phyloP scores from a whole-genome alignment of 176 grass and related monocot species.

The Oryza glumipatula region DNA sequence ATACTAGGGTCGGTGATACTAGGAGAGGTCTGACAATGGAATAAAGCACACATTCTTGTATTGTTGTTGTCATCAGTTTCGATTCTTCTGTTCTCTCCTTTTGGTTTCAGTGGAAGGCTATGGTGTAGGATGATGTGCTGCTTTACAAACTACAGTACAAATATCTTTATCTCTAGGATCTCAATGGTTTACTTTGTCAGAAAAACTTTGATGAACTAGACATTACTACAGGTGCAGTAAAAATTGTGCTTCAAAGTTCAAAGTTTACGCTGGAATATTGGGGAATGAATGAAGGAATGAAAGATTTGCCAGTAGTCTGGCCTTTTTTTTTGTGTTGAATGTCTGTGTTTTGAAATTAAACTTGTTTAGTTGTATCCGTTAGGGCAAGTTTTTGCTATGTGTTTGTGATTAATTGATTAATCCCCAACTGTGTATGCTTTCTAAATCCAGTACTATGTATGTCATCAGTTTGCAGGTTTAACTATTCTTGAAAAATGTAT shows the following conservation, averaged over 20 bases:
- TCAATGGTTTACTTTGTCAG: background rate
- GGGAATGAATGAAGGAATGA: background rate
- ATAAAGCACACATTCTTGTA: constrained; percentile 38
- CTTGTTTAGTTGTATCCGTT: no score
- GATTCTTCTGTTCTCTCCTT: constrained; percentile 37
- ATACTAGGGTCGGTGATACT: constrained; percentile 12
- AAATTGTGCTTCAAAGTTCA: background rate
- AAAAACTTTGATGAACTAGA: background rate
- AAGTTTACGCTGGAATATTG: no score
- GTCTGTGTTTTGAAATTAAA: no score
- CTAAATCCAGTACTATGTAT: no score
- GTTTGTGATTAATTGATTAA: no score
- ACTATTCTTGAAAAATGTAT: no score
- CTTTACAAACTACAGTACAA: background rate
- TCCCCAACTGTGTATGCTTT: no score
- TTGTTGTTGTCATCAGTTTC: constrained; percentile 18
- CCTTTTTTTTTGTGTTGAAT: no score
- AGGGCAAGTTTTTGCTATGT: no score
- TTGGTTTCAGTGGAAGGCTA: constrained; percentile 41
- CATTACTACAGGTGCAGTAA: background rate
- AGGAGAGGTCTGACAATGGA: constrained; percentile 22
- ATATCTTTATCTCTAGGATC: background rate
- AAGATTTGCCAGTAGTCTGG: background rate
- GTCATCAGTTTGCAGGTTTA: no score
- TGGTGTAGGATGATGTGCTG: constrained; percentile 8